Conservation (phyloP, 2,329 filamentous ascomycete genomes). For the Fusarium camptoceras region DNA sequence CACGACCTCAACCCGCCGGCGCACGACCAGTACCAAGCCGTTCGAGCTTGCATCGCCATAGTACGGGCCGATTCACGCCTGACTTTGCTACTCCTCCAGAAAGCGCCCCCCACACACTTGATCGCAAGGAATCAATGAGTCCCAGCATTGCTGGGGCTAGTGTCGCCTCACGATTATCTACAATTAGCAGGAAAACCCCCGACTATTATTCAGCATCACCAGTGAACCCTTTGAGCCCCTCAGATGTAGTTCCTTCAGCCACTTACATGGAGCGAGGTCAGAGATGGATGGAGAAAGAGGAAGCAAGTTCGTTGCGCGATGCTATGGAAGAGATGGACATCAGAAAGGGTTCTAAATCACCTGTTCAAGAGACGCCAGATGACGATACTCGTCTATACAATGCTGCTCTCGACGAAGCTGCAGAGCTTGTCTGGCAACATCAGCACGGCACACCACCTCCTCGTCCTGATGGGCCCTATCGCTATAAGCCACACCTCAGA, state of each 20-base stretch:
- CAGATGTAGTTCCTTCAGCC: constrained; percentile 71
- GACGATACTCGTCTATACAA: constrained; percentile 75
- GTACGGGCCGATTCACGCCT: constrained; percentile 49
- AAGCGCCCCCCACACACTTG: constrained; percentile 39
- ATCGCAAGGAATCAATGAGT: constrained; percentile 47
- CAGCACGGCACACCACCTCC: constrained; percentile 66
- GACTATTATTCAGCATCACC: constrained; percentile 64
- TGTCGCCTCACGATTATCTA: constrained; percentile 63
- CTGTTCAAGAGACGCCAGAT: constrained; percentile 48
- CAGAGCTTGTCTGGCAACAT: constrained; percentile 83
- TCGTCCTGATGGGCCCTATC: constrained; percentile 73
- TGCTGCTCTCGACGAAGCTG: constrained; percentile 80
- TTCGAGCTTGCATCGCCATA: constrained; percentile 45
- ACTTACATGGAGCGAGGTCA: constrained; percentile 80
- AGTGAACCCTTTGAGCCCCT: constrained; percentile 63
- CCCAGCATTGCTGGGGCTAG: constrained; percentile 60
- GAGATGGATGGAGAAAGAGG: constrained; percentile 85
- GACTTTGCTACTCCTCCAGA: constrained; percentile 48
- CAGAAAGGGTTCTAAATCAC: constrained; percentile 51
- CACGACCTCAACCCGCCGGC: constrained; percentile 68
- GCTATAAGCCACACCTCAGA: constrained; percentile 75
- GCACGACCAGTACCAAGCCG: constrained; percentile 49
- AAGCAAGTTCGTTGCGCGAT: constrained; percentile 75
- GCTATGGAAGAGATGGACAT: constrained; percentile 81
- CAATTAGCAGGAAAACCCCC: constrained; percentile 56